These are phyloP conservation scores for Omphalea diandra DNA, from an alignment of 441 rosid genomes.

Conservation along the genomic window DNA sequence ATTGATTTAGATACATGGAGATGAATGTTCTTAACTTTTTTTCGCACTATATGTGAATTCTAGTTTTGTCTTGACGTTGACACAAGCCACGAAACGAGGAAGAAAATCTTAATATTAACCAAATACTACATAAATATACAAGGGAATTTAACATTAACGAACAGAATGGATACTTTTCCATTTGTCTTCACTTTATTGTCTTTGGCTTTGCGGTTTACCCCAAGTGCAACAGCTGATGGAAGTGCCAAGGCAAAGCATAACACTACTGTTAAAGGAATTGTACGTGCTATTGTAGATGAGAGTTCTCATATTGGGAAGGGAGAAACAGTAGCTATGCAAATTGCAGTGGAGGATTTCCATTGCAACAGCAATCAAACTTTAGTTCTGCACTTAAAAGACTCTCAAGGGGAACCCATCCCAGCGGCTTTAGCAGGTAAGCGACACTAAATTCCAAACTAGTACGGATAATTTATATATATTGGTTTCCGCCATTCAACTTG, in stretches of 20 bases:
- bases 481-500: no score
- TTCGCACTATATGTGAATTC: no score
- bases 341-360: conserved; percentile 28
- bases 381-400: neutral
- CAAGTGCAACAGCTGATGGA: neutral
- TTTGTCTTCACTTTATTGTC: neutral
- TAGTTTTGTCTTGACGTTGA: no score
- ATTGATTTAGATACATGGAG: no score
- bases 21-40: no score
- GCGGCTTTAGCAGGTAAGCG: conserved; percentile 27
- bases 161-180: neutral
- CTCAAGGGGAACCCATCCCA: conserved; percentile 16
- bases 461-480: no score
- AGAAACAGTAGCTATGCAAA: conserved; percentile 31
- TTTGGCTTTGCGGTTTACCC: neutral
- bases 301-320: conserved; percentile 28
- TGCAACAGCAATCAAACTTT: conserved; percentile 2
- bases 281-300: conserved; percentile 30
- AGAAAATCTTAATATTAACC: neutral
- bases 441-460: neutral
- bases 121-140: neutral
- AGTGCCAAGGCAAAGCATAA: neutral
- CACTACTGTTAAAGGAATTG: neutral
- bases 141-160: neutral
- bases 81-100: neutral